These are phyloP conservation scores for Phytophthora ohioensis DNA, from an alignment of 352 stramenopile genomes.

Conservation along the genomic window DNA sequence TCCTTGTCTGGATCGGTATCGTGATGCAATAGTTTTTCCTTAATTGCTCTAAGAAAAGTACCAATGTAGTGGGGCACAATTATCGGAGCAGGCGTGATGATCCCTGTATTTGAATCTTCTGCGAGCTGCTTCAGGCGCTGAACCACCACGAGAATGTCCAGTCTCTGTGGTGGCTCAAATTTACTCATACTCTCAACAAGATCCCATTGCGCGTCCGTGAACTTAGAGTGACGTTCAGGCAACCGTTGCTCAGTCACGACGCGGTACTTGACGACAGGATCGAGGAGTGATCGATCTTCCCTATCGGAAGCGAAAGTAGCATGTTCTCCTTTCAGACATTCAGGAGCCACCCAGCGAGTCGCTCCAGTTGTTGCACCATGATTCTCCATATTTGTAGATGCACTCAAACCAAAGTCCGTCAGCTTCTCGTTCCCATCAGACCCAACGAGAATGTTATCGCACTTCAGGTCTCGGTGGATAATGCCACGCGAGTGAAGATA, in stretches of 20 bases:
- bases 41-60: neutral
- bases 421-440: slow-evolving; percentile 38
- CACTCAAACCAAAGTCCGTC: slow-evolving; percentile 39
- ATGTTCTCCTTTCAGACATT: slow-evolving; percentile 5
- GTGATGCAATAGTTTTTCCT: neutral
- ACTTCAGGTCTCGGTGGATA: slow-evolving; percentile 42
- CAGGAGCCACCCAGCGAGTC: slow-evolving; percentile 5
- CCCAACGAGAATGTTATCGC: slow-evolving; percentile 43
- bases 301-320: slow-evolving; percentile 9
- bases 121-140: neutral
- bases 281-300: slow-evolving; percentile 5
- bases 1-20: neutral
- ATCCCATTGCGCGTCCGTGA: slow-evolving; percentile 10
- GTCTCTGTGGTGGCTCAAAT: slow-evolving; percentile 4
- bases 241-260: slow-evolving; percentile 3
- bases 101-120: neutral
- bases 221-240: slow-evolving; percentile 1
- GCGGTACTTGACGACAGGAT: neutral
- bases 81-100: neutral
- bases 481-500: slow-evolving; percentile 38
- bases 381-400: neutral
- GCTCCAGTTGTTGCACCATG: neutral
- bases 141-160: slow-evolving; percentile 6
- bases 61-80: too few species aligned
- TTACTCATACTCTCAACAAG: slow-evolving; percentile 8